Conservation (phyloP, 805 yeast species). For the Schwanniomyces sp. region DNA sequence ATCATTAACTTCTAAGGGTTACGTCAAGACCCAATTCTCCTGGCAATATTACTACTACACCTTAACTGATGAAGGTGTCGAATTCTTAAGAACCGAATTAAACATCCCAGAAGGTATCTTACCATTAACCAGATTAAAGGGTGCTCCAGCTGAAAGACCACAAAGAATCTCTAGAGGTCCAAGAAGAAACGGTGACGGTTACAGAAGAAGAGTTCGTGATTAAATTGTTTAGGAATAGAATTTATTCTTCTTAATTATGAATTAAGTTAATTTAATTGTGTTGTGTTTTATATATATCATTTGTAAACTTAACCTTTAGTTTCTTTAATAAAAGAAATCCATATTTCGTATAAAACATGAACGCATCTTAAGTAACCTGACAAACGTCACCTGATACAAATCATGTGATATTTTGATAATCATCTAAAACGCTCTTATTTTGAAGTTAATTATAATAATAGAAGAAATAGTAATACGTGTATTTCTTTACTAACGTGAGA, state of each 20-base stretch:
- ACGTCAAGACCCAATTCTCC: slow-evolving; percentile 99
- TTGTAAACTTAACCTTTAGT: slow-evolving; percentile 5
- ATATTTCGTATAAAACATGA: slow-evolving; percentile 1
- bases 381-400: neutral
- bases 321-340: slow-evolving; percentile 5
- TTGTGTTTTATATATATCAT: slow-evolving; percentile 7
- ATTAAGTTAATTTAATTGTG: slow-evolving; percentile 6
- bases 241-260: neutral
- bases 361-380: neutral
- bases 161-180: slow-evolving; percentile 41
- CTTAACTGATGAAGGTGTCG: slow-evolving; percentile 99
- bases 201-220: slow-evolving; percentile 66
- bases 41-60: slow-evolving; percentile 99
- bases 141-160: slow-evolving; percentile 82
- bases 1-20: slow-evolving; percentile 98
- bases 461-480: neutral
- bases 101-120: slow-evolving; percentile 98
- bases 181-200: slow-evolving; percentile 33
- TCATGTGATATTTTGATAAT: neutral
- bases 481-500: neutral
- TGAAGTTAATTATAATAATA: neutral
- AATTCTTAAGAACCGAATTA: slow-evolving; percentile 96
- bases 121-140: slow-evolving; percentile 97
- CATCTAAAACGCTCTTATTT: neutral
- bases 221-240: slow-evolving; percentile 18